phyloP scores from a whole-genome alignment of 2,329 filamentous ascomycete genomes.

The Domatiomyces globalis region DNA sequence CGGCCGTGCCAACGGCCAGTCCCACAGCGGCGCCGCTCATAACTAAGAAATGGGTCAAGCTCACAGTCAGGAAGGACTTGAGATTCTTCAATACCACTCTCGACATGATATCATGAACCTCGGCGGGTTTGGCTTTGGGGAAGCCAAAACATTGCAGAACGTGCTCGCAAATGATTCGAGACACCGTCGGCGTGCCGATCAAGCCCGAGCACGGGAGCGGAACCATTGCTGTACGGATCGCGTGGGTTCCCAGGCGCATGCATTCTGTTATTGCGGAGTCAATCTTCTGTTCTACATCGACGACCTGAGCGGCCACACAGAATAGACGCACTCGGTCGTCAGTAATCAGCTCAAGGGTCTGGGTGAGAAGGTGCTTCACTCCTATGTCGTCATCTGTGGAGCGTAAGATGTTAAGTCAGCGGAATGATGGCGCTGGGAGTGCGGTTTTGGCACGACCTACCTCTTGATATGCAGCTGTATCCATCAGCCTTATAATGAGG shows the following conservation, averaged over 20 bases:
- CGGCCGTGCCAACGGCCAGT: slow-evolving; percentile 15
- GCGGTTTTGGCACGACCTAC: slow-evolving; percentile 1
- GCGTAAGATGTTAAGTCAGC: slow-evolving; percentile 2
- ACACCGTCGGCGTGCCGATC: slow-evolving; percentile 15
- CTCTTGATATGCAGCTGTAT: slow-evolving; percentile 16
- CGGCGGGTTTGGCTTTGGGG: slow-evolving; percentile 15
- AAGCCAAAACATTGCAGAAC: slow-evolving; percentile 17
- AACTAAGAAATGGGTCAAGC: slow-evolving; percentile 10
- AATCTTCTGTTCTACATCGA: slow-evolving; percentile 24
- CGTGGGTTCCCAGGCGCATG: slow-evolving; percentile 21
- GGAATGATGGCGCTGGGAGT: not conserved
- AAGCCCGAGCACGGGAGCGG: slow-evolving; percentile 16
- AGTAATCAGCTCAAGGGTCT: slow-evolving; percentile 22
- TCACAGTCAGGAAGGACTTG: slow-evolving; percentile 13
- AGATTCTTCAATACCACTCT: slow-evolving; percentile 13
- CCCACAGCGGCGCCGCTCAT: slow-evolving; percentile 10
- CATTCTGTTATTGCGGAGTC: slow-evolving; percentile 23
- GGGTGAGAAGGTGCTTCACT: slow-evolving; percentile 20
- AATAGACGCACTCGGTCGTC: slow-evolving; percentile 23
- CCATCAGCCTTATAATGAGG: slow-evolving; percentile 17
- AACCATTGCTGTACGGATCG: slow-evolving; percentile 20
- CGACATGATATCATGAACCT: slow-evolving; percentile 17
- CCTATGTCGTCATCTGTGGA: slow-evolving; percentile 19
- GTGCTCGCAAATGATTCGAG: slow-evolving; percentile 17
- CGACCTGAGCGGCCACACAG: slow-evolving; percentile 24